phyloP scores from a whole-genome alignment of 139 green algal species.

The Chlorella sp. region DNA sequence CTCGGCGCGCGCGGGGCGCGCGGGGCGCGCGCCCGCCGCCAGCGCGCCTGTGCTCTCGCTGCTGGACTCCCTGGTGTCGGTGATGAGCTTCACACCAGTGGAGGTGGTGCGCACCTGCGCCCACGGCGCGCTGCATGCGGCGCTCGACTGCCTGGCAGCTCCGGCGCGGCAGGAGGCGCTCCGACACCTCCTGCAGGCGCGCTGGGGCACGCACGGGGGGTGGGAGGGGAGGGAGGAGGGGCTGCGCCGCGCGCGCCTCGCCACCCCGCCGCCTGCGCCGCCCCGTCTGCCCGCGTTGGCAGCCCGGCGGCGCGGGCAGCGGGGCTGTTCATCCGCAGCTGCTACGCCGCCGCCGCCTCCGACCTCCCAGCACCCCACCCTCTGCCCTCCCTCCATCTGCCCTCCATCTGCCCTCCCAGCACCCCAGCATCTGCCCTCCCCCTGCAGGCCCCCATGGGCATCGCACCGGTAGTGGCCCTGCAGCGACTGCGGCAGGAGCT shows the following conservation, averaged over 20 bases:
- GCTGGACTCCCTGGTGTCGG: constrained; percentile 2
- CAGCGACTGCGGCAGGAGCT: constrained; percentile 37
- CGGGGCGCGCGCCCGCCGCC: not conserved
- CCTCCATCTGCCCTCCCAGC: not conserved
- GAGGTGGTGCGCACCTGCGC: constrained; percentile 33
- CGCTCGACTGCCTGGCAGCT: constrained; percentile 7
- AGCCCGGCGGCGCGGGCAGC: not conserved
- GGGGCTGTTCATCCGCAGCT: not conserved
- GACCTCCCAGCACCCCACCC: not conserved
- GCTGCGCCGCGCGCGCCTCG: too few species aligned
- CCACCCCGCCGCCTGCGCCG: not conserved
- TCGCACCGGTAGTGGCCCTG: constrained; percentile 13
- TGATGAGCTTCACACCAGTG: constrained; percentile 33
- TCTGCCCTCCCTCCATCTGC: not conserved
- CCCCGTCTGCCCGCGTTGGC: not conserved
- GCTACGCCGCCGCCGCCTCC: not conserved
- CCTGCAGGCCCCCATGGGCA: constrained; percentile 8
- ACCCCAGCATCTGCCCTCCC: not conserved
- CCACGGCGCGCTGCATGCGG: constrained; percentile 14
- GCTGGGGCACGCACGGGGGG: too few species aligned
- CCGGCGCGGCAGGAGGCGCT: constrained; percentile 11
- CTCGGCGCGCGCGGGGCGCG: not conserved
- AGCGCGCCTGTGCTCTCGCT: constrained; percentile 1
- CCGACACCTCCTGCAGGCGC: constrained; percentile 6
- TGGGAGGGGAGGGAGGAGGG: too few species aligned